Evolutionary conservation across 208 protist genomes (phyloP), one percentile per base, ranked within the genome.

Genomic region (Angomonas desouzai): DNA sequence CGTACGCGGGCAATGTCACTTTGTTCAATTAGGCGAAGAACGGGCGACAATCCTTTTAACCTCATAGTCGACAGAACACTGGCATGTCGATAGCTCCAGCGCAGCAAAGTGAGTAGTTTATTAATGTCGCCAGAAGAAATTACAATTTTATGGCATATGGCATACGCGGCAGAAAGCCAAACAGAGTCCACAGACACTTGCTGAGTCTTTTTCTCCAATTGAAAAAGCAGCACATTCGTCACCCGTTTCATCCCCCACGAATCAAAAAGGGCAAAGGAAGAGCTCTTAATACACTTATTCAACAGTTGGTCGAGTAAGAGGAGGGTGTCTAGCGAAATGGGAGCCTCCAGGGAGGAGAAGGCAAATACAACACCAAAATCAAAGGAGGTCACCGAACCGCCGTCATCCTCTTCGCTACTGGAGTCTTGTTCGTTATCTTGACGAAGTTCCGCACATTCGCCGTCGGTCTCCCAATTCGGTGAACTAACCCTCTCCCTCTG

Each of bases 161-260:
- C 66, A 33, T 83, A 70, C 6, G 81, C 68, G 25, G 43, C 51
- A 0, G 57, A 60, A 7, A 92, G 55, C 86, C 86, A 92, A 16
- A 45, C 6, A 57, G 60, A 55, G 22, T 74, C 64, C 6, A 47
- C 23, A 0, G 2, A 1, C 4, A 29, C 28, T 28, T 68, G 25
- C 1, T 13, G 33, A 13, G 57, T 33, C 20, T 80, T 62, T 16
- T 32, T 43, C 45, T 91, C 75, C 40, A 85, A 63, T 34, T 90
- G 79, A 18, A 72, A 62, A 18, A 89, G 55, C 30, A 94, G 58
- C 18, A 85, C 60, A 18, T 60, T 64, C 29, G 78, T 85, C 9
- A 92, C 68, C 9, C 72, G 77, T 40, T 71, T 75, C n/a, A 92
- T 65, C 27, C 89, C 89, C 83, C 83, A 92, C 0, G 78, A 81